Conservation (phyloP, 148 eudicot species). For the Rhododendron williamsianum region DNA sequence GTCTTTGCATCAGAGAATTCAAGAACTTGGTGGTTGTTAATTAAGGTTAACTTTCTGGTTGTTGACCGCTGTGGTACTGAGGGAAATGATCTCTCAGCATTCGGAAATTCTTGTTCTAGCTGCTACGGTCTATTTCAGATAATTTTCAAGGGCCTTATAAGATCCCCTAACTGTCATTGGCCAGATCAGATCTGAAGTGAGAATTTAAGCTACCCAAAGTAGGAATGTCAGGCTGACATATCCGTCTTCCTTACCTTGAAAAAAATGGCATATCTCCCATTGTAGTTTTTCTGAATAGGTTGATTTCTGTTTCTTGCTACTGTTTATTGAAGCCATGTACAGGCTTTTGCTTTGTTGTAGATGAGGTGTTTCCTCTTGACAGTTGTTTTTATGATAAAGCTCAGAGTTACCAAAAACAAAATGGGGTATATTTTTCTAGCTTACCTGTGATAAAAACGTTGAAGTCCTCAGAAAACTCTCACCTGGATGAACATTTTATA, state of each 20-base stretch:
- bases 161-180: background rate
- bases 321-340: background rate
- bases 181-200: background rate
- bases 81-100: conserved; percentile 64
- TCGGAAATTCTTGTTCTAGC: conserved; percentile 40
- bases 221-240: background rate
- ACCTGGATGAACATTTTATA: background rate
- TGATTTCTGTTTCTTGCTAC: background rate
- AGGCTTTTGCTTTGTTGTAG: background rate
- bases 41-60: conserved; percentile 81
- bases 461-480: background rate
- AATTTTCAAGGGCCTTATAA: background rate
- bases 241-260: background rate
- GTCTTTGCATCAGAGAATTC: background rate
- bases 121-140: background rate
- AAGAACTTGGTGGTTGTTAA: background rate
- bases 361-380: background rate
- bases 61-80: conserved; percentile 67
- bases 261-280: background rate
- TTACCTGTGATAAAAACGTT: too few species aligned
- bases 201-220: background rate
- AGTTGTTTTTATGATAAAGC: background rate
- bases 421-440: too few species aligned
- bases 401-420: background rate
- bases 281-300: background rate